A percentile compares a stretch with the other conserved stretches of the same genome.
Conservation (phyloP, 441 rosid genomes). For the Mallotus repandus region DNA sequence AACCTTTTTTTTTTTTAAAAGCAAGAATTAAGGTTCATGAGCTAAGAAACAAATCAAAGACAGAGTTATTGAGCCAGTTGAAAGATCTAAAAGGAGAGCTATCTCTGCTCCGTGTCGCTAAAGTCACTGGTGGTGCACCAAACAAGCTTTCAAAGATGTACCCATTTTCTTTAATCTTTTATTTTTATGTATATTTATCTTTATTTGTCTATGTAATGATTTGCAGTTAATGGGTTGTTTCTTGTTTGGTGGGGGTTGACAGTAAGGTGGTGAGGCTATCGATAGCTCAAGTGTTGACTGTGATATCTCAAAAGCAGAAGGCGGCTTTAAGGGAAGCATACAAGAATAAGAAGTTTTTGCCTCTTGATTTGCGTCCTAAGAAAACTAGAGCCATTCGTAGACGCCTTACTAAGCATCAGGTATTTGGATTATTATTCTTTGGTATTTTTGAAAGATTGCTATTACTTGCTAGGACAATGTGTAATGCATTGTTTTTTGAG, state of each 20-base stretch:
- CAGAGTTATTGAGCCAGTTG: slow-evolving; percentile 62
- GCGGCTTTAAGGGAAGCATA: slow-evolving; percentile 79
- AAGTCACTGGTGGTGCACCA: slow-evolving; percentile 97
- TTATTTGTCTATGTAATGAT: background rate
- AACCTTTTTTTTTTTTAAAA: background rate
- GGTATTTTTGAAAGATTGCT: no score
- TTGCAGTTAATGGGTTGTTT: background rate
- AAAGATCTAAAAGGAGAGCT: slow-evolving; percentile 91
- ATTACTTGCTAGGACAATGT: no score
- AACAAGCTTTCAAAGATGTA: slow-evolving; percentile 97
- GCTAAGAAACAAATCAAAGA: slow-evolving; percentile 76
- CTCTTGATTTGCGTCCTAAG: slow-evolving; percentile 94
- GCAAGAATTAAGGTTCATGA: slow-evolving; percentile 97
- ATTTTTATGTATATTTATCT: background rate
- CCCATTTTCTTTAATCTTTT: background rate
- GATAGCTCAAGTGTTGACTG: slow-evolving; percentile 90
- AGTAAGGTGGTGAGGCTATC: slow-evolving; percentile 90
- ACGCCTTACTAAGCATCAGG: slow-evolving; percentile 87
- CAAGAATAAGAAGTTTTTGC: slow-evolving; percentile 80
- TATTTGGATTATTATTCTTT: slow-evolving; percentile 1
- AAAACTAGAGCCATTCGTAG: slow-evolving; percentile 85
- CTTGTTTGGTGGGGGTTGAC: slow-evolving; percentile 15
- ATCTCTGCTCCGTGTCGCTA: slow-evolving; percentile 90
- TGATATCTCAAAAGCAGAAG: slow-evolving; percentile 88
- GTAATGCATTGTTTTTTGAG: no score